phyloP scores from a whole-genome alignment of 192 early-diverging fungal species.

The Linnemannia hyalina region DNA sequence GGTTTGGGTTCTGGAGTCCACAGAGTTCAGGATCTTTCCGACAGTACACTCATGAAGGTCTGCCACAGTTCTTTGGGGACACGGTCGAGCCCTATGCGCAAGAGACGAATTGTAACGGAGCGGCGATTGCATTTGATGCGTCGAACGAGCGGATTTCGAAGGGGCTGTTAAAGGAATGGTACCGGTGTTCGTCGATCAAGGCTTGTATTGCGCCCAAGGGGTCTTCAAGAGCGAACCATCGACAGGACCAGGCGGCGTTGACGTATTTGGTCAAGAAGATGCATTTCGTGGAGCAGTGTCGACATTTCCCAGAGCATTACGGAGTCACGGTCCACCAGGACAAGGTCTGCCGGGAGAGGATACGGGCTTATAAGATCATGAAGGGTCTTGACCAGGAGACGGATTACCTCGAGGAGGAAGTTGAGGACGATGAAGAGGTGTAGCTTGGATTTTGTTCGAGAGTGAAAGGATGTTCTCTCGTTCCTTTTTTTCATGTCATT shows the following conservation, averaged over 20 bases:
- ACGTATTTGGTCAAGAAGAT: slow-evolving; percentile 61
- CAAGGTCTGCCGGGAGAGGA: slow-evolving; percentile 52
- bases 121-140: slow-evolving; percentile 63
- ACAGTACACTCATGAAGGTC: slow-evolving; percentile 61
- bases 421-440: slow-evolving; percentile 27
- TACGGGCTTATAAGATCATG: slow-evolving; percentile 58
- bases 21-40: slow-evolving; percentile 57
- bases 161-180: slow-evolving; percentile 60
- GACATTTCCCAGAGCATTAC: slow-evolving; percentile 61
- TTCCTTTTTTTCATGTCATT: too few species aligned
- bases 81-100: slow-evolving; percentile 48
- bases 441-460: too few species aligned
- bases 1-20: slow-evolving; percentile 67
- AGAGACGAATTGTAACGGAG: slow-evolving; percentile 65
- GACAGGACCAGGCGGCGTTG: slow-evolving; percentile 68
- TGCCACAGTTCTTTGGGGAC: slow-evolving; percentile 60
- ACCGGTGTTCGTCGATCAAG: slow-evolving; percentile 57
- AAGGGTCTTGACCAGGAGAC: slow-evolving; percentile 36
- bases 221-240: slow-evolving; percentile 63
- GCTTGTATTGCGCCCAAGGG: slow-evolving; percentile 67
- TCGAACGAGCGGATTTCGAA: slow-evolving; percentile 52
- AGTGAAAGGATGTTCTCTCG: too few species aligned
- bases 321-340: slow-evolving; percentile 64
- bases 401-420: slow-evolving; percentile 20
- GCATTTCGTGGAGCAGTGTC: slow-evolving; percentile 55